phyloP scores from a whole-genome alignment of 2,329 filamentous ascomycete genomes.

The Tothia fuscella region DNA sequence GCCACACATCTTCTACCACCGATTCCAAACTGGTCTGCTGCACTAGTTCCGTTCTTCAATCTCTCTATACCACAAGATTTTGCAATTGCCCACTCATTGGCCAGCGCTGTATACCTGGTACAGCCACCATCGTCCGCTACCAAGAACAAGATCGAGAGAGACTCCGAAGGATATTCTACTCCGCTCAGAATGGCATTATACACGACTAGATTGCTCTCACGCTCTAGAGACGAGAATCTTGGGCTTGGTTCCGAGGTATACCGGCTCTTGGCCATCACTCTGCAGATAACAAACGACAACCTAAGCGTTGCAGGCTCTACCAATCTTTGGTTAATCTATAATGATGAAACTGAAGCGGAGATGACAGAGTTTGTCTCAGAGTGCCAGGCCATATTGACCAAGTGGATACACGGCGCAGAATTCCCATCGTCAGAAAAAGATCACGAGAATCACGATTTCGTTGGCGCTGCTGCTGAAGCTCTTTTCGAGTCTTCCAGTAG shows the following conservation, averaged over 20 bases:
- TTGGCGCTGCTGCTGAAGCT: slow-evolving; percentile 18
- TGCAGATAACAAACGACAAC: slow-evolving; percentile 49
- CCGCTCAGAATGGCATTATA: slow-evolving; percentile 68
- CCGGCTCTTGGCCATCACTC: slow-evolving; percentile 39
- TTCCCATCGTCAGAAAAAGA: slow-evolving; percentile 9
- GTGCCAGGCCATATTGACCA: slow-evolving; percentile 35
- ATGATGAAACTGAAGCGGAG: slow-evolving; percentile 38
- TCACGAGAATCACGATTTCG: slow-evolving; percentile 14
- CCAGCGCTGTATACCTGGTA: slow-evolving; percentile 57
- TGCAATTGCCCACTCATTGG: slow-evolving; percentile 60
- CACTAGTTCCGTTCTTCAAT: slow-evolving; percentile 47
- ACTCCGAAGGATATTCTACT: slow-evolving; percentile 58
- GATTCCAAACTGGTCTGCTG: slow-evolving; percentile 50
- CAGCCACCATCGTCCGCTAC: slow-evolving; percentile 17
- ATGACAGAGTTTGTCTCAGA: slow-evolving; percentile 41
- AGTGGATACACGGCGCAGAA: slow-evolving; percentile 25
- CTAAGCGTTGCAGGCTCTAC: slow-evolving; percentile 44
- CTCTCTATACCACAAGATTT: slow-evolving; percentile 45
- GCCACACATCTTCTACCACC: slow-evolving; percentile 48
- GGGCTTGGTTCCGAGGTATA: slow-evolving; percentile 30
- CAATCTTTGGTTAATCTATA: slow-evolving; percentile 37
- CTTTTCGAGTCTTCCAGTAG: slow-evolving; percentile 18
- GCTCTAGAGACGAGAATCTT: slow-evolving; percentile 25
- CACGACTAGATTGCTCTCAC: slow-evolving; percentile 43
- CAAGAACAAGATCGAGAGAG: slow-evolving; percentile 36